Evolutionary conservation across 305 asterid species (phyloP), one percentile per base, ranked within the genome.

Genomic region (Solanum chacoense): DNA sequence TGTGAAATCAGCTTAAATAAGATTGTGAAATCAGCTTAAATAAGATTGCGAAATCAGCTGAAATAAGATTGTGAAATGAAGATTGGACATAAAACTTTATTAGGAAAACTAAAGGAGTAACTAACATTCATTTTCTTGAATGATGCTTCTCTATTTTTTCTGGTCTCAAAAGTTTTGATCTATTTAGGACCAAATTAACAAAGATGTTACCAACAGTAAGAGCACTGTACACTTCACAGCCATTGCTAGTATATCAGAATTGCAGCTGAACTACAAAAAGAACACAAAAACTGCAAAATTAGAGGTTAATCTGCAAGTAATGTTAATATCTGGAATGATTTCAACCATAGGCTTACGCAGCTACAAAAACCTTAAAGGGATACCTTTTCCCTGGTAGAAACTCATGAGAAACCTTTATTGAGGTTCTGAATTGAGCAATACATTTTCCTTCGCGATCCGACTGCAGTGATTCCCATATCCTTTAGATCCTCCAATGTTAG

Each of bases 401-500:
- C 38, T 89, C 85, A 90, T 24, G 89, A 90, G 85, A 88, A 90
- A 77, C 90, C 91, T 90, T 86, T 91, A 55, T 91, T 85, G 84
- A 94, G 94, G 89, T 94, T 93, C 91, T 91, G 94, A 87, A 95
- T 93, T 8, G 95, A 93, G 72, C 92, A 86, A 80, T 87, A 93
- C 94, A 95, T 93, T 85, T 93, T 95, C 91, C 98, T 94, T 86
- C 98, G 87, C 1, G 93, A 38, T 35, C 98, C 97, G 18, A 93
- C 96, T 0, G 94, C 93, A 69, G 32, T 88, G 36, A 95, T 91
- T 74, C 98, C 97, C 94, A 94, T 95, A 71, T 94, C 97, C 90
- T 94, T 93, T 45, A 95, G 94, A 92, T 96, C 98, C 63, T 95
- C 96, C 75, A 93, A 87, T 12, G 98, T 95, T 90, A 96, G 77